Evolutionary conservation across 257 asterid genomes (phyloP), one percentile per base, ranked within the genome.

Genomic region (Scutellaria galericulata): DNA sequence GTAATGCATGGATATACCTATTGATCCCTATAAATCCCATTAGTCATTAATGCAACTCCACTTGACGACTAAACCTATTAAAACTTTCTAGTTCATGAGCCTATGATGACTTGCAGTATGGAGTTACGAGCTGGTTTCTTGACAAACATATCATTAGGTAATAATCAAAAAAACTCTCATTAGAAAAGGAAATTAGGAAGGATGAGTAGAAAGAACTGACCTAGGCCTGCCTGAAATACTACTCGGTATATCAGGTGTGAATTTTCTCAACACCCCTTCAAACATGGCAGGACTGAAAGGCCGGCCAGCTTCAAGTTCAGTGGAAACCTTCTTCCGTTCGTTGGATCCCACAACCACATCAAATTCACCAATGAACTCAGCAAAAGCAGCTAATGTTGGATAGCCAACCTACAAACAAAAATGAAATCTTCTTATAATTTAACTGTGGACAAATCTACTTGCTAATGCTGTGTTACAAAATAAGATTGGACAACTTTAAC

Each of bases 321-420:
- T 40, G 22, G 45, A 71, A 72, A 84, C 96, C 80, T 88, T 88
- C 85, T 84, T 87, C 77, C 58, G 84, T 56, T 20, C 7, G 42
- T 40, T 74, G 74, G 85, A 73, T 70, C 84, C 88, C 73, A 63
- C 81, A n/a, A 91, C 88, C 73, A 79, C 75, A 64, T 83, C 88
- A 72, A 91, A 89, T 58, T 87, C 89, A 74, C 85, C 79, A 82
- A 94, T 81, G 73, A 94, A 88, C 72, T 83, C 86, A 51, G 81
- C 85, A 82, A 93, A 91, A 60, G 97, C 88, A 68, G 86, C 75
- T 82, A 91, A 66, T 64, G 94, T 88, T 74, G 98, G 97, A 82
- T 79, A 85, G 50, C 77, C 88, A 72, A 53, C 95, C 96, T 89
- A 77, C 47, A 62, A 63, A 42, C n/a, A 80, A 64, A 71, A 62